Conservation (phyloP, 768 basidiomycete species). For the Cantharellus cinnabarinus region DNA sequence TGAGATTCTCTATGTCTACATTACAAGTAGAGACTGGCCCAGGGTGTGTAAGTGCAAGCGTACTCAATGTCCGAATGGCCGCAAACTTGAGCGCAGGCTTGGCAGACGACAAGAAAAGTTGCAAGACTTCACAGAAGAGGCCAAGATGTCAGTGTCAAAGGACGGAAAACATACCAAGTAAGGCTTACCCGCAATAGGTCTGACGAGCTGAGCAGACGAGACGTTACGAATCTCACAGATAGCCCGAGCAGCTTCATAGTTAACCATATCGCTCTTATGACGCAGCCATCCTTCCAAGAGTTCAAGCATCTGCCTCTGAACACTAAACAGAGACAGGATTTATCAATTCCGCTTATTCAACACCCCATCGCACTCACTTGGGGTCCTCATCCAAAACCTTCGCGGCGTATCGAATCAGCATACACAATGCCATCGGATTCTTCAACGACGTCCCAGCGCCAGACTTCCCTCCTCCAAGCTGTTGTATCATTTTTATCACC, state of each 20-base stretch:
- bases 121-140: constrained; percentile 39
- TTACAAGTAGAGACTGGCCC: constrained; percentile 79
- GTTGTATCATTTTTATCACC: constrained; percentile 97
- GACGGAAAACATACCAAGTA: neutral
- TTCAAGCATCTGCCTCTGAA: constrained; percentile 84
- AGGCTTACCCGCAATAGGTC: constrained; percentile 67
- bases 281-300: constrained; percentile 85
- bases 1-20: constrained; percentile 88
- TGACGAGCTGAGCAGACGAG: constrained; percentile 51
- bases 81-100: constrained; percentile 93
- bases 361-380: constrained; percentile 40
- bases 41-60: constrained; percentile 74
- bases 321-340: constrained; percentile 23
- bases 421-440: constrained; percentile 93
- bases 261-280: constrained; percentile 99
- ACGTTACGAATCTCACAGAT: constrained; percentile 93
- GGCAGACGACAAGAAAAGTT: constrained; percentile 87
- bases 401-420: constrained; percentile 96
- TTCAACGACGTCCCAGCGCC: constrained; percentile 69
- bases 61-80: constrained; percentile 83
- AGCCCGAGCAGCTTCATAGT: constrained; percentile 91
- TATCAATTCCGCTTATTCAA: neutral
- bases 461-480: constrained; percentile 75
- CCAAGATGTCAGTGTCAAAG: constrained; percentile 5
- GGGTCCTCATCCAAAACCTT: constrained; percentile 98